A percentile compares a stretch with the other conserved stretches of the same genome.
Evolutionary conservation across 306 rosid species (phyloP).

Genomic region (Rosa rugosa): DNA sequence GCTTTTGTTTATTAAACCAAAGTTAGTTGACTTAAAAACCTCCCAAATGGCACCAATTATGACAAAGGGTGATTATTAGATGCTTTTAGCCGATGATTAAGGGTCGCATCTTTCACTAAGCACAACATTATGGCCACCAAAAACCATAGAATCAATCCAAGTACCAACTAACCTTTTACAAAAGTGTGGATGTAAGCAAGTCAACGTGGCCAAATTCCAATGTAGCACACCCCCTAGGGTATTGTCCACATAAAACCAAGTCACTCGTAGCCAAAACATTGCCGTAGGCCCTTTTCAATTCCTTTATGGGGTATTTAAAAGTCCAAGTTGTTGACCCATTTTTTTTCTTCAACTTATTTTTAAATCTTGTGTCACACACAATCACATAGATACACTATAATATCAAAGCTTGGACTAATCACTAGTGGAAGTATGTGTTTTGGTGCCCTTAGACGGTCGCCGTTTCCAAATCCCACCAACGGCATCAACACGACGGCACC

Average conservation of each 20-base stretch:
- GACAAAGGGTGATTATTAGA: not conserved
- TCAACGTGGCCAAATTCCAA: conserved; percentile 20
- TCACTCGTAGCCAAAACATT: conserved; percentile 10
- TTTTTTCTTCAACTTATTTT: not conserved
- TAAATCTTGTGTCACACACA: not conserved
- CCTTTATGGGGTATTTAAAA: not conserved
- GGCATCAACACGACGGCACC: conserved; percentile 2
- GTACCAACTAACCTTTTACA: not conserved
- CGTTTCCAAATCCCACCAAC: not conserved
- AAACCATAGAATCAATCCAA: not conserved
- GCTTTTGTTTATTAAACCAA: not conserved
- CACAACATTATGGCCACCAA: not conserved
- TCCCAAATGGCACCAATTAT: conserved; percentile 3
- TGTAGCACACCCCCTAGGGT: not conserved
- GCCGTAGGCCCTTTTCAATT: not conserved
- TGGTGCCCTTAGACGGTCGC: conserved; percentile 11
- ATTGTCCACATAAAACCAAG: conserved; percentile 5
- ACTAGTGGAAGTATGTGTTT: not conserved
- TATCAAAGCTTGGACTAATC: not conserved
- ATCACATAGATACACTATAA: conserved; percentile 14
- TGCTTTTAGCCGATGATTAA: not conserved
- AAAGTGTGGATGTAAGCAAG: conserved; percentile 10
- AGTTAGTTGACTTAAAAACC: not conserved
- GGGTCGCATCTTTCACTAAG: not conserved
- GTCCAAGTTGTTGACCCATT: not conserved